Evolutionary conservation across 164 flowering plant species (phyloP).

Genomic region (Umbellularia californica): DNA sequence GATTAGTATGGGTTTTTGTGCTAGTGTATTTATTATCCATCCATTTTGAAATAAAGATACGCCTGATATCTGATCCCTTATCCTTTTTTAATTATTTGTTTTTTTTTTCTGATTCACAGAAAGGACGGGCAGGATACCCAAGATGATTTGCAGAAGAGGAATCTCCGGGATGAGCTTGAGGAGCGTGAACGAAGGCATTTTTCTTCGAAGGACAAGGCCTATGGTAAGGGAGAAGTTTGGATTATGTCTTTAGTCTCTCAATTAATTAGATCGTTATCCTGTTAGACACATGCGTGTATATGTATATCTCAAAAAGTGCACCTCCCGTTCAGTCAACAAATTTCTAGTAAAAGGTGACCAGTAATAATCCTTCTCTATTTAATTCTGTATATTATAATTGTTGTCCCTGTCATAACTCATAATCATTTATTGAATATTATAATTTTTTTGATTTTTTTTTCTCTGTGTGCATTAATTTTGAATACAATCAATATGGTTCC

Average conservation of each 20-base stretch:
- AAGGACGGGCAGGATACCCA: conserved; percentile 95
- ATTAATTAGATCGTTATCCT: too few species aligned
- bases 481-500: conserved; percentile 21
- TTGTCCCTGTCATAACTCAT: too few species aligned
- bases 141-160: conserved; percentile 83
- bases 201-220: conserved; percentile 62
- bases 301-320: too few species aligned
- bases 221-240: conserved; percentile 26
- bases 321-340: too few species aligned
- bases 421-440: background rate
- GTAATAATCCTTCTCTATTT: too few species aligned
- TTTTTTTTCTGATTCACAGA: conserved; percentile 30
- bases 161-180: conserved; percentile 82
- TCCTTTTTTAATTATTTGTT: background rate
- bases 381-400: too few species aligned
- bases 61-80: background rate
- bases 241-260: background rate
- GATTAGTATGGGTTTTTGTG: too few species aligned
- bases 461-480: conserved; percentile 6
- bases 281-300: background rate
- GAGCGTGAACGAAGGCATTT: conserved; percentile 91
- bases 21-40: too few species aligned
- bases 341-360: too few species aligned
- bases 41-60: background rate
- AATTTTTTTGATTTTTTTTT: background rate